Conservation (phyloP, 257 asterid species). For the Solanum chmielewskii region DNA sequence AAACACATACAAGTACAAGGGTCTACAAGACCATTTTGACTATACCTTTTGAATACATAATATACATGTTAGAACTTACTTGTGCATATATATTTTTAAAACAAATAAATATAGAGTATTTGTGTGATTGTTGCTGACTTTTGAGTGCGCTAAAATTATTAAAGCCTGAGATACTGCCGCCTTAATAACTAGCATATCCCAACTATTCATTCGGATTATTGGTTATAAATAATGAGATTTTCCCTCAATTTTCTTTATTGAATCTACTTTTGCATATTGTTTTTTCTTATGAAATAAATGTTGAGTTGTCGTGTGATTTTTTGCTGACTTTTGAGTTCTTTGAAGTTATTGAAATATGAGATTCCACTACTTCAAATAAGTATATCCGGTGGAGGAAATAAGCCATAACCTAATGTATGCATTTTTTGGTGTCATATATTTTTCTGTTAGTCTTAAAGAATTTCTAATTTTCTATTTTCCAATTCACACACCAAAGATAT, state of each 20-base stretch:
- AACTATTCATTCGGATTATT: too few relatives aligned
- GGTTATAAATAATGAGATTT: too few relatives aligned
- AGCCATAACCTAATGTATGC: background rate
- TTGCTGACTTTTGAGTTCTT: background rate
- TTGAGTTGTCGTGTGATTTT: background rate
- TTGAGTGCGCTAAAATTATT: background rate
- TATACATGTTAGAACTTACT: background rate
- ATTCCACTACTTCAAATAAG: background rate
- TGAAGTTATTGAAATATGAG: background rate
- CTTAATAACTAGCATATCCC: too few relatives aligned
- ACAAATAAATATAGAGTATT: background rate
- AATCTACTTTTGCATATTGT: background rate
- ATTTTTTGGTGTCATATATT: background rate
- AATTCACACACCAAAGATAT: too few relatives aligned
- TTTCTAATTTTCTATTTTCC: background rate
- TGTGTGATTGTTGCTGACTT: background rate
- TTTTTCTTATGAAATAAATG: background rate
- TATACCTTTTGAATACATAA: background rate
- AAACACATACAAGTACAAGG: too few relatives aligned
- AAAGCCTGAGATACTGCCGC: too few relatives aligned
- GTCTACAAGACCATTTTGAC: too few relatives aligned
- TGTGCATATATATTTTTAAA: background rate
- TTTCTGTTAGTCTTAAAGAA: background rate
- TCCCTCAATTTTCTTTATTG: background rate
- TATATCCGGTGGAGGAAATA: too few relatives aligned